phyloP scores from a whole-genome alignment of 306 rosid genomes.

The Fagus sylvatica region DNA sequence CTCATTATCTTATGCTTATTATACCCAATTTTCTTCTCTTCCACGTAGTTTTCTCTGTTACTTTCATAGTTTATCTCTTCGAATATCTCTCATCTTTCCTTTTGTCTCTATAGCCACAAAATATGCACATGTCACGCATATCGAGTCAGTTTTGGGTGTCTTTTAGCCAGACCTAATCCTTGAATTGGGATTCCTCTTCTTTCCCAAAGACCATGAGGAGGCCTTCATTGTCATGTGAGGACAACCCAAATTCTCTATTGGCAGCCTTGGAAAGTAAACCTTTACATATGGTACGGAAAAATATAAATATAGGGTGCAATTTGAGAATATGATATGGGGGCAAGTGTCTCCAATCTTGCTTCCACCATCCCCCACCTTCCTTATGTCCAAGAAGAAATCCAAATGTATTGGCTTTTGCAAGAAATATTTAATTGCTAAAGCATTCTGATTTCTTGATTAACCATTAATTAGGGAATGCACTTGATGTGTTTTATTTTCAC shows the following conservation, averaged over 20 bases:
- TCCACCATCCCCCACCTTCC: constrained; percentile 25
- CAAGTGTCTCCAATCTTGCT: constrained; percentile 32
- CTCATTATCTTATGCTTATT: neutral
- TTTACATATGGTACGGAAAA: constrained; percentile 36
- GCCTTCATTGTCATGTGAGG: constrained; percentile 22
- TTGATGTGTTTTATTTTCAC: too few species aligned
- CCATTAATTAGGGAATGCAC: too few species aligned
- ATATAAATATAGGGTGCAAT: constrained; percentile 40
- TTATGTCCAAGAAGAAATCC: constrained; percentile 12
- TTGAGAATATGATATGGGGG: constrained; percentile 37
- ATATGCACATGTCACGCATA: constrained; percentile 27
- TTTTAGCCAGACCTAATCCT: constrained; percentile 51
- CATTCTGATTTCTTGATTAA: neutral
- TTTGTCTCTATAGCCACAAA: constrained; percentile 11
- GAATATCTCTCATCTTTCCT: constrained; percentile 32
- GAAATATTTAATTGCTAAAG: neutral
- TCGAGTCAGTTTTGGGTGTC: constrained; percentile 49
- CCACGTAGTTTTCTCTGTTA: neutral
- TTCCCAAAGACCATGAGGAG: constrained; percentile 17
- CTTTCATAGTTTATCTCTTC: neutral
- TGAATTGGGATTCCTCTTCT: constrained; percentile 47
- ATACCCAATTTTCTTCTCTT: neutral
- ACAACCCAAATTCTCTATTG: constrained; percentile 45
- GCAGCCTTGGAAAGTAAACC: constrained; percentile 43
- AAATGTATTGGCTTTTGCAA: neutral